phyloP scores from a whole-genome alignment of 73 alveolate species.

The Breviolum minutum region DNA sequence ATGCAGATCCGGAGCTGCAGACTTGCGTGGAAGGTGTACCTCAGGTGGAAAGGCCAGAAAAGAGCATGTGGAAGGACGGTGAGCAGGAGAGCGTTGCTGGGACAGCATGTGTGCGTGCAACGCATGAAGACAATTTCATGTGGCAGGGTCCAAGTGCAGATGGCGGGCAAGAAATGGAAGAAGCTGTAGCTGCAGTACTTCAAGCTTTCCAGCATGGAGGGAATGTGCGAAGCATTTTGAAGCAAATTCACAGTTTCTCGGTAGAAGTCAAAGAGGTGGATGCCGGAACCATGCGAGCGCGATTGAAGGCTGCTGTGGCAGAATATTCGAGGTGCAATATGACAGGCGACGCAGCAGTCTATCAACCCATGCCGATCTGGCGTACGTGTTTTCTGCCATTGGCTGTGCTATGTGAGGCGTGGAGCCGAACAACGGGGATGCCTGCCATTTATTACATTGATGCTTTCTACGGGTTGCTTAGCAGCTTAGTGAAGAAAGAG shows the following conservation, averaged over 20 bases:
- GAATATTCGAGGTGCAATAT: not conserved
- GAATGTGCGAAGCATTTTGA: not conserved
- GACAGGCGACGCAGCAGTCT: not conserved
- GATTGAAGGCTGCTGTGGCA: not conserved
- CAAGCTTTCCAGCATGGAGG: not conserved
- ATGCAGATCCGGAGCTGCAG: no score
- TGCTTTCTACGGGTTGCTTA: not conserved
- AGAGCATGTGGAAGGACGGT: no score
- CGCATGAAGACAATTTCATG: no score
- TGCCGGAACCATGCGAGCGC: not conserved
- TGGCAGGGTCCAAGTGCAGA: not conserved
- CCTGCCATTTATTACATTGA: conserved; percentile 11
- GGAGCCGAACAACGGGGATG: conserved; percentile 23
- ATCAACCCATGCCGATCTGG: not conserved
- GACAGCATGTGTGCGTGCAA: no score
- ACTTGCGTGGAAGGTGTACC: no score
- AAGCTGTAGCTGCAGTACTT: not conserved
- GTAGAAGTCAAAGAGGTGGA: not conserved
- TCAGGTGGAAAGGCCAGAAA: no score
- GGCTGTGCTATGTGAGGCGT: conserved; percentile 18
- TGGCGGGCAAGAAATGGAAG: not conserved
- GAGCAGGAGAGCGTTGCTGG: no score
- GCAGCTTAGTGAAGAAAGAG: conserved; percentile 17
- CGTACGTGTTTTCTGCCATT: not conserved
- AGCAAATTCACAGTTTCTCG: not conserved